Base-by-base conservation (phyloP, 2,329 filamentous ascomycete genomes). In the Leptographium lundbergii region DNA sequence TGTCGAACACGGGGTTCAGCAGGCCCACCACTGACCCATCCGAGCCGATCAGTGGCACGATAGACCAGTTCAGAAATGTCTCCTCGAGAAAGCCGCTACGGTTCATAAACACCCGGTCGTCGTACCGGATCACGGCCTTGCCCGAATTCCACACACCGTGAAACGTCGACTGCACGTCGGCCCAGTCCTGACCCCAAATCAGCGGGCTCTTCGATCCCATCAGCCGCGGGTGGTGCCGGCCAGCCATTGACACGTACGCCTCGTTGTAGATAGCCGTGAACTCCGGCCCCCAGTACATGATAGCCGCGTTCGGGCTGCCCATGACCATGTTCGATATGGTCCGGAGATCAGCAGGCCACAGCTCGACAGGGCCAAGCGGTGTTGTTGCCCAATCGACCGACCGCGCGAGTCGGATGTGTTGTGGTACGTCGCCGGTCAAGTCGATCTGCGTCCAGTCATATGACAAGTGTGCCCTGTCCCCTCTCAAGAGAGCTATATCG, bases 401-500 rank as follows among this genome's bases (percentile, higher is more conserved):
- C 45, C 87, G 81, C 22, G 86, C 85, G 64, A 92, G 88, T 58
- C 79, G 81, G 54, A 92, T 86, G 67, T 94, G 89, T 10, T 77
- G 73, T 1, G 87, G 85, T 48, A 91, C 75, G 29, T 77, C 78
- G 17, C 83, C 74, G 5, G 81, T 81, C 14, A 86, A 57, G 1
- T 86, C 81, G 55, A 92, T 76, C 58, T 83, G 79, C 4, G 89
- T 94, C 89, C 89, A 94, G 70, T 95, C 89, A 67, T 91, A 92
- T 36, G 83, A 87, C 14, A 79, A 75, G 64, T 66, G 69, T 27
- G 68, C 61, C 19, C 70, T 67, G 24, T 70, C 68, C 4, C 69
- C 68, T 60, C 69, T 68, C 6, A 39, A 4, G 9, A 34, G 39
- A 13, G 25, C n/a, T 19, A 3, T 6, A 6, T 17, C 6, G 3